Evolutionary conservation across 768 basidiomycete species (phyloP), one percentile per base, ranked within the genome.

Genomic region (Exidia glandulosa): DNA sequence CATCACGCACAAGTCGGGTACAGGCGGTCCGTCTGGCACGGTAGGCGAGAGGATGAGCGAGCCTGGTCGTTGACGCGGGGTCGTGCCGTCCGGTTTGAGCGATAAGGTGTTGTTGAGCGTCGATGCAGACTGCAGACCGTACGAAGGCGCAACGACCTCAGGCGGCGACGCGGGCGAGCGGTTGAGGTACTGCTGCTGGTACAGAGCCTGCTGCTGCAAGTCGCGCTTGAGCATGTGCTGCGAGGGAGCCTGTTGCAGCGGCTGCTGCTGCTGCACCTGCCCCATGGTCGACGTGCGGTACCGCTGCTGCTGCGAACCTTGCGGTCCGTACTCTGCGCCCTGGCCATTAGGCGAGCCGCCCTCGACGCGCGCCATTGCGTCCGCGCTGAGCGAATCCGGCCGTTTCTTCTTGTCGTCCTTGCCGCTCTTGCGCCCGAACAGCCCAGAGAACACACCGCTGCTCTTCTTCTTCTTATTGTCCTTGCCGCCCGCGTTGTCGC

Each of bases 1-100:
- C 57, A 99, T 86, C 62, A 99, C 96, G 66, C 88, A 96, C 59
- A 99, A 81, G 58, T 94, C 86, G 0, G 89, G 90, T 3, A 89
- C 82, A 6, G 77, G 76, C 59, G 83, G 81, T 6, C 79, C 84
- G 66, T 88, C 84, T 66, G 80, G 74, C 23, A 81, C 70, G 37
- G 80, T 73, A 13, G 82, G 77, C 2, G 85, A 80, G 14, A 91
- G 75, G 32, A 91, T 83, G 25, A 92, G 74, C 4, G 90, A 16
- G 81, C 79, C 2, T 82, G 77, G 2, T 77, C 80, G 36, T 32
- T 57, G 56, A 23, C 33, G 56, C 23, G 30, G 36, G 14, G 23
- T 54, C 32, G 33, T 9, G 6, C 54, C 56, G 19, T 34, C 33
- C 2, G 56, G 56, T 34, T 36, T 27, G 2, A 41, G 9, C 33